Evolutionary conservation across 1,284 basidiomycete species (phyloP).

Genomic region (Tilletia indica): DNA sequence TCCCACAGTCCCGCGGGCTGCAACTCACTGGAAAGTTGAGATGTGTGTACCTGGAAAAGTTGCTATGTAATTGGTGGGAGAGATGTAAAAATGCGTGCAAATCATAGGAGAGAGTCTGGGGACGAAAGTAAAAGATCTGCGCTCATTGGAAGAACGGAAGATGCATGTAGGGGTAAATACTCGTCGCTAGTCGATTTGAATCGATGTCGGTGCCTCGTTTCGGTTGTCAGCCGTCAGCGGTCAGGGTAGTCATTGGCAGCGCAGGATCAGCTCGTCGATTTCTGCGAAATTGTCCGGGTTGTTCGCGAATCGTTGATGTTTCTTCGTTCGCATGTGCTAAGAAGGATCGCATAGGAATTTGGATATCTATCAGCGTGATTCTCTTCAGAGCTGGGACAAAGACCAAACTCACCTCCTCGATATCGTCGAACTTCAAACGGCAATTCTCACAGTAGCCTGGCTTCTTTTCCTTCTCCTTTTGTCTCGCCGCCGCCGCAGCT

Average conservation of each 20-base stretch:
- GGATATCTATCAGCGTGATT: background rate
- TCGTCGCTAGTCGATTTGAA: too few species aligned
- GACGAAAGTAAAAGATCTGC: too few species aligned
- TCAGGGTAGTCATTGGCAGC: constrained; percentile 60
- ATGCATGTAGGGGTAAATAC: too few species aligned
- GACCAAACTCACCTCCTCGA: constrained; percentile 68
- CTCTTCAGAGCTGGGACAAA: background rate
- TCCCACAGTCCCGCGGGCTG: too few species aligned
- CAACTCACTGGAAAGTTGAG: too few species aligned
- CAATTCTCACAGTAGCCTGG: constrained; percentile 99
- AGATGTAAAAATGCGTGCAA: too few species aligned
- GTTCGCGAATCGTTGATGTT: constrained; percentile 81
- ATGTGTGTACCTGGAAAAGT: too few species aligned
- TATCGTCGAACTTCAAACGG: constrained; percentile 83
- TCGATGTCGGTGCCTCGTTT: too few species aligned
- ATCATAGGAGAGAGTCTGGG: too few species aligned
- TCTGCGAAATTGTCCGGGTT: constrained; percentile 77
- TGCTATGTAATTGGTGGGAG: too few species aligned
- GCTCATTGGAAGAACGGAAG: too few species aligned
- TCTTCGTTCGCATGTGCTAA: constrained; percentile 75
- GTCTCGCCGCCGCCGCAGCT: background rate
- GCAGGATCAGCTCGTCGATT: constrained; percentile 75
- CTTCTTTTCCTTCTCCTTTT: constrained; percentile 62
- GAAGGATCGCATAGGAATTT: background rate
- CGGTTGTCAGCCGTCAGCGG: too few species aligned